Evolutionary conservation across 1,284 basidiomycete species (phyloP), one percentile per base, ranked within the genome.

Genomic region (Agroathelia rolfsii): DNA sequence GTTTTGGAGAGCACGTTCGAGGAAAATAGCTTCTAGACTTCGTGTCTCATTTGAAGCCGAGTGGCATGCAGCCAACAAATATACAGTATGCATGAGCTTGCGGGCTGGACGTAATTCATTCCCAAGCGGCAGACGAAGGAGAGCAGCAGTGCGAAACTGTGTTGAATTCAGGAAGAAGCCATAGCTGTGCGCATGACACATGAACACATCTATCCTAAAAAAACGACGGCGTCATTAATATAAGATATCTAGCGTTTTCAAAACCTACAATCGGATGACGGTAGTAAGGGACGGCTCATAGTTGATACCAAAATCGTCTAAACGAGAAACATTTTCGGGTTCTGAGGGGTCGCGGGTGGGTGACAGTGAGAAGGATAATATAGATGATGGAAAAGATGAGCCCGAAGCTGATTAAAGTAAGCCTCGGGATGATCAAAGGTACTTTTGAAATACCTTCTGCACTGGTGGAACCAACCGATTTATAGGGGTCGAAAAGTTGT

Each of bases 401-500:
- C n/a, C n/a, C n/a, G n/a, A n/a, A n/a, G n/a, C n/a, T n/a, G n/a
- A n/a, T n/a, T n/a, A n/a, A n/a, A n/a, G n/a, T n/a, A n/a, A n/a
- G n/a, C n/a, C n/a, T n/a, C n/a, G n/a, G n/a, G n/a, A n/a, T n/a
- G n/a, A n/a, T n/a, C n/a, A n/a, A n/a, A n/a, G n/a, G n/a, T n/a
- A n/a, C n/a, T n/a, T n/a, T n/a, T n/a, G n/a, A n/a, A n/a, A n/a
- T n/a, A n/a, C n/a, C n/a, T n/a, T n/a, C n/a, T n/a, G n/a, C n/a
- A n/a, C n/a, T n/a, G n/a, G n/a, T n/a, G n/a, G n/a, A n/a, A n/a
- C n/a, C n/a, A n/a, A n/a, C n/a, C n/a, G 37, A 16, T 23, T 39
- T 37, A 47, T 72, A 66, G 8, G 72, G 73, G 45, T 74, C 66
- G 42, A 67, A 61, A 4, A 76, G 45, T 3, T 56, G 62, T 13